Base-by-base conservation (phyloP, 257 asterid genomes). In the Solanum ossicruentum region DNA sequence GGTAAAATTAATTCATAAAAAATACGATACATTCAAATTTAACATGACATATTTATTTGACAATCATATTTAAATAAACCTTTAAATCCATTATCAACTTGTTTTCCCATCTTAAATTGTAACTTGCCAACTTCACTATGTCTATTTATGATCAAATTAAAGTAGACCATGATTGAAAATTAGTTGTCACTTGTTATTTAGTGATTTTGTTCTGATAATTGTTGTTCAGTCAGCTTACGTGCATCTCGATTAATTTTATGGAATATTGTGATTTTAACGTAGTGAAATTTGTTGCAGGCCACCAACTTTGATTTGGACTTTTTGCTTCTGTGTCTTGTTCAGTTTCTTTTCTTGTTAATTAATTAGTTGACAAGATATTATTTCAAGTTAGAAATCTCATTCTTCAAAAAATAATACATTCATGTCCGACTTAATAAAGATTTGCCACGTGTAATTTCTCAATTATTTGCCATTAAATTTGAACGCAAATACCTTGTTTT, bases 271-370 rank as follows among this genome's bases (percentile, higher is more conserved):
- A 60, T 60, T 58, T 20, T 28, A 58, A 60, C 23, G 6, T 71
- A 41, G 28, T n/a, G 56, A 32, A 32, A 72, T 72, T 72, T 72
- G 18, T 45, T 77, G 82, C 82, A 52, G 82, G 82, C 82, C 26
- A 52, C 43, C 82, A 51, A 77, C 47, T 26, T 51, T 26, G 26
- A 51, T 26, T 51, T 77, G 82, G 58, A 77, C 63, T 8, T 77
- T 73, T 58, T 26, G 63, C 63, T 77, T 51, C 45, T 49, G 12
- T 49, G 61, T 75, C 63, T 77, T 77, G 60, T 77, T 32, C 65
- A 49, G 43, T 49, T 26, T 51, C 65, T 77, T 77, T 16, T 77
- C 82, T 77, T 52, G 82, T 77, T 2, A 18, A 67, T 67, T 66
- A 66, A 13, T 72, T 72, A 6, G 57, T 72, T 45, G 39, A 47